phyloP scores from a whole-genome alignment of 768 basidiomycete genomes.

The Boletus speciosus region DNA sequence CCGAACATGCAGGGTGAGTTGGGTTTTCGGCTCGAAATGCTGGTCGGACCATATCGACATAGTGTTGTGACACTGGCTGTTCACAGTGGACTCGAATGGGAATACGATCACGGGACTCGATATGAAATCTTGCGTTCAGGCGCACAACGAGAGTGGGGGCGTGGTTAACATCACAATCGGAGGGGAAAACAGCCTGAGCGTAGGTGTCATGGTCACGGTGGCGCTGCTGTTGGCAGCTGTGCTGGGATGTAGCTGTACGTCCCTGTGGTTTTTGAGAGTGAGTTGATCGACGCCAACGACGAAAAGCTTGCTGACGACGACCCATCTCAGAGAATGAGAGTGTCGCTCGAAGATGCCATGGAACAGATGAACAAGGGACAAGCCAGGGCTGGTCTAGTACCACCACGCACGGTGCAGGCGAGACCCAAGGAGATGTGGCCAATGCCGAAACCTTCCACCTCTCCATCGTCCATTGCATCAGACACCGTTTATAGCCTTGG shows the following conservation, averaged over 20 bases:
- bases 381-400: neutral
- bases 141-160: neutral
- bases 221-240: conserved; percentile 64
- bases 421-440: neutral
- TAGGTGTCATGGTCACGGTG: conserved; percentile 60
- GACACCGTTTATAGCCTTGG: conserved; percentile 3
- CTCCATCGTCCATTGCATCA: conserved; percentile 7
- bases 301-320: conserved; percentile 2
- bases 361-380: neutral
- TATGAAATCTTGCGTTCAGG: neutral
- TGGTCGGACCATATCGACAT: conserved; percentile 4
- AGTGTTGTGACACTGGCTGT: neutral
- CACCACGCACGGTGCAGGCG: neutral
- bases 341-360: neutral
- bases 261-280: conserved; percentile 72
- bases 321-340: conserved; percentile 3
- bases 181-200: conserved; percentile 45
- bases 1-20: conserved; percentile 14
- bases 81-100: conserved; percentile 1
- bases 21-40: neutral
- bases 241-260: conserved; percentile 54
- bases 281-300: conserved; percentile 26
- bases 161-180: conserved; percentile 9
- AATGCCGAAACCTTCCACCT: neutral
- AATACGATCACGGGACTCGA: neutral